Evolutionary conservation across 257 asterid genomes (phyloP), one percentile per base, ranked within the genome.

Genomic region (Paulownia fortunei): DNA sequence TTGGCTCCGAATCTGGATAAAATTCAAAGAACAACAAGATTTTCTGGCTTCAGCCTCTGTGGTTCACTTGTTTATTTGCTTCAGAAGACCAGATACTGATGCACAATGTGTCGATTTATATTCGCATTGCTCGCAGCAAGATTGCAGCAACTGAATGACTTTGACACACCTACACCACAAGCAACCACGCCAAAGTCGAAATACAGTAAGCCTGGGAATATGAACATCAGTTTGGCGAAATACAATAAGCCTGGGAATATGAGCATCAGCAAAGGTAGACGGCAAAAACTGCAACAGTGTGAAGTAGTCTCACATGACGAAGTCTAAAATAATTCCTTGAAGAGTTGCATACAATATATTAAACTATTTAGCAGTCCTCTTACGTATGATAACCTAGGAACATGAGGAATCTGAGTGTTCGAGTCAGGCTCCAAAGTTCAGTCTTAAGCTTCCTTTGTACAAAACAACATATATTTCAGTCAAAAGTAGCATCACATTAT

Each of bases 41-140:
- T 72, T 69, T 32, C 21, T 51, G 76, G 54, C 24, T 47, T 64
- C 12, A 51, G 37, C 61, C 3, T 12, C 7, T 19, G 18, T 21
- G 52, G 27, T 52, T 80, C 61, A 82, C 85, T 90, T 91, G 83
- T 84, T 86, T 72, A 95, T 91, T 80, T 94, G 98, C 92, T 88
- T 92, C 34, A 94, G 86, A 69, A 94, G 89, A 52, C 85, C 90
- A 58, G 97, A 82, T 3, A 95, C 91, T 0, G 98, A 93, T 74
- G 92, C 99, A 72, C 99, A 95, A 80, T 95, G 99, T 18, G 98
- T 95, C 15, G 99, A 95, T 85, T 91, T 88, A 59, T 93, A 56
- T 56, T 90, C 87, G 62, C 99, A 93, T 63, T 93, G 89, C 83
- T 91, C 96, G 70, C 99, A 95, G 88, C 99, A 95, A 23, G 62